Conservation (phyloP, 768 basidiomycete species). For the Tulasnella sp. region DNA sequence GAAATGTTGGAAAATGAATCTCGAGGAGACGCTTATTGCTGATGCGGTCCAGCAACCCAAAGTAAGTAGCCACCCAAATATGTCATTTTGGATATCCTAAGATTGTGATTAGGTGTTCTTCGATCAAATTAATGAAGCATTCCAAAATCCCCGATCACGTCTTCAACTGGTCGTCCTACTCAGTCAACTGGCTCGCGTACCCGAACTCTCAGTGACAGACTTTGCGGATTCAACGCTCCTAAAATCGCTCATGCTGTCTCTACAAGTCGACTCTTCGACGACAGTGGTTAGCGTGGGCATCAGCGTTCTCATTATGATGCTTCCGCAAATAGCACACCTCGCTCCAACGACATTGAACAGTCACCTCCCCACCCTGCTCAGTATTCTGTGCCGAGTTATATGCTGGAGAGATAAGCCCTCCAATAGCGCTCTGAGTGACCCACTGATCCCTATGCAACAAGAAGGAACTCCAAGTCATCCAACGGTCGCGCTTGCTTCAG, state of each 20-base stretch:
- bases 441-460: background rate
- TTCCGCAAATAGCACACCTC: conserved; percentile 62
- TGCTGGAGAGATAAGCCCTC: conserved; percentile 53
- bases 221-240: conserved; percentile 49
- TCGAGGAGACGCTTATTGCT: conserved; percentile 60
- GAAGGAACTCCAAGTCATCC: background rate
- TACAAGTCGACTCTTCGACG: conserved; percentile 63
- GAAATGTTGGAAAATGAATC: conserved; percentile 60
- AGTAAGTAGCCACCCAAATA: conserved; percentile 33
- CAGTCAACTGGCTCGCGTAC: conserved; percentile 32
- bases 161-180: conserved; percentile 60
- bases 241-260: conserved; percentile 48
- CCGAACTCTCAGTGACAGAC: conserved; percentile 16
- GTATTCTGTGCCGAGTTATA: conserved; percentile 54
- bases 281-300: conserved; percentile 54
- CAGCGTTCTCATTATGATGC: conserved; percentile 50
- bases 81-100: background rate
- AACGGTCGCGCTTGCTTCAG: conserved; percentile 23
- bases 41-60: conserved; percentile 51
- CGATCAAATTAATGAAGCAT: conserved; percentile 51
- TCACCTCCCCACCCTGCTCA: conserved; percentile 52
- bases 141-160: conserved; percentile 45
- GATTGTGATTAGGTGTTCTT: conserved; percentile 46
- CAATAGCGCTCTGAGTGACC: background rate
- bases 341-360: conserved; percentile 43